These are phyloP conservation scores for Urostyla sp. DNA, from an alignment of 73 alveolate species.

Conservation along the genomic window DNA sequence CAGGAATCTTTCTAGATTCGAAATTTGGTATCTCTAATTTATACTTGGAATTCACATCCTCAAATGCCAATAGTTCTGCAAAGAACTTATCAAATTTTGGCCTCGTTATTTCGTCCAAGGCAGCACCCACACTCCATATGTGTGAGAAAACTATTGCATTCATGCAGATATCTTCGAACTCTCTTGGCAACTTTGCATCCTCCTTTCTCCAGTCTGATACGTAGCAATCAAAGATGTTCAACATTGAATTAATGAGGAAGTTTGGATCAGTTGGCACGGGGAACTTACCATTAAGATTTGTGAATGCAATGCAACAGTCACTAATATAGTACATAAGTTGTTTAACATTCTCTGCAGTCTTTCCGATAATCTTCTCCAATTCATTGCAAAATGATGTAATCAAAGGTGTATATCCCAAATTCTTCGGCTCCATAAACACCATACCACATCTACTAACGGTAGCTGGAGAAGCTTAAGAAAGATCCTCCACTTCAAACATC, in stretches of 20 bases:
- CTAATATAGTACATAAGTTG: slow-evolving; percentile 40
- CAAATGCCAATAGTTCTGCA: slow-evolving; percentile 77
- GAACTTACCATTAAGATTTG: slow-evolving; percentile 66
- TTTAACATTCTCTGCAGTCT: slow-evolving; percentile 49
- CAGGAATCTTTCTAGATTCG: slow-evolving; percentile 61
- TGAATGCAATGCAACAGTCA: slow-evolving; percentile 42
- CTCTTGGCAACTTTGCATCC: slow-evolving; percentile 85
- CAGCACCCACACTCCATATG: slow-evolving; percentile 99
- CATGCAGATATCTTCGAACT: slow-evolving; percentile 88
- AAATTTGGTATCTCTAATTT: slow-evolving; percentile 53
- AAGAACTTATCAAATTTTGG: slow-evolving; percentile 89
- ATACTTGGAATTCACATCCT: slow-evolving; percentile 76
- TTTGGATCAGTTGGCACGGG: slow-evolving; percentile 73
- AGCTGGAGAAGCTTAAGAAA: slow-evolving; percentile 95
- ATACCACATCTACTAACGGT: slow-evolving; percentile 99
- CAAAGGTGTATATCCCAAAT: slow-evolving; percentile 64
- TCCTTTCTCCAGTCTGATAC: slow-evolving; percentile 67
- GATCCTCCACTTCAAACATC: slow-evolving; percentile 95
- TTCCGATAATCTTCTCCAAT: slow-evolving; percentile 49
- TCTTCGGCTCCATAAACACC: slow-evolving; percentile 99
- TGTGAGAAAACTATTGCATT: slow-evolving; percentile 87
- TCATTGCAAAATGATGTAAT: slow-evolving; percentile 54
- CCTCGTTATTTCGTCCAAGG: slow-evolving; percentile 96
- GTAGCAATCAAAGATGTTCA: slow-evolving; percentile 72
- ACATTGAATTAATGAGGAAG: slow-evolving; percentile 62